Conservation (phyloP, 805 yeast species). For the Kuraishia molischiana region DNA sequence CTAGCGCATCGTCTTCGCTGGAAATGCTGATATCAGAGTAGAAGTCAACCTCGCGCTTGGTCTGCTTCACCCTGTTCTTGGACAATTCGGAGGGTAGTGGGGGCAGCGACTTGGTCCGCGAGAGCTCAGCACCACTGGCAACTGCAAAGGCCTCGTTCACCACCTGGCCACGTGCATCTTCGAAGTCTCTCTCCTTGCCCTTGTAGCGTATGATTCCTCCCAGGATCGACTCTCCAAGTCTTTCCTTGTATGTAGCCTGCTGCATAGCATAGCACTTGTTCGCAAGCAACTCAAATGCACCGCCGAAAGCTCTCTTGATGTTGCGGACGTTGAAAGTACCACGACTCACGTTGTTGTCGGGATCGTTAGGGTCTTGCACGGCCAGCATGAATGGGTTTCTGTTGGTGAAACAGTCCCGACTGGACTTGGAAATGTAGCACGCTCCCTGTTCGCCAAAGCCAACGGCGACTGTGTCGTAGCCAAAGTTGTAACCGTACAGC, state of each 20-base stretch:
- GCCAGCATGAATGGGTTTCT: conserved; percentile 56
- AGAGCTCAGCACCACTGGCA: conserved; percentile 11
- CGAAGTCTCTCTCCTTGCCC: conserved; percentile 69
- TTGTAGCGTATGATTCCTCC: conserved; percentile 72
- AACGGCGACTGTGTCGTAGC: conserved; percentile 70
- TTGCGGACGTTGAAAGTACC: conserved; percentile 76
- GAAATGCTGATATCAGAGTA: conserved; percentile 31
- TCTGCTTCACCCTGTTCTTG: conserved; percentile 20
- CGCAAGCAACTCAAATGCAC: conserved; percentile 72
- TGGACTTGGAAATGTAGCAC: conserved; percentile 48
- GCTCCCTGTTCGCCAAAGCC: conserved; percentile 50
- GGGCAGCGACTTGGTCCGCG: conserved; percentile 13
- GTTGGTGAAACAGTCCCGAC: conserved; percentile 24
- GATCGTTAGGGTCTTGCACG: conserved; percentile 85
- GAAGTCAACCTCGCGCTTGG: conserved; percentile 29
- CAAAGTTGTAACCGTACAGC: conserved; percentile 82
- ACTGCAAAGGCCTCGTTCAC: conserved; percentile 44
- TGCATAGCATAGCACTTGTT: conserved; percentile 71
- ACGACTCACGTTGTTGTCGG: conserved; percentile 73
- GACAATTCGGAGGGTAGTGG: conserved; percentile 22
- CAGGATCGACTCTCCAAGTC: conserved; percentile 64
- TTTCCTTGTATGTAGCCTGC: conserved; percentile 49
- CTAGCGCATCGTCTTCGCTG: conserved; percentile 15
- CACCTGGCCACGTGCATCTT: conserved; percentile 60
- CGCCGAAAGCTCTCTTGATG: conserved; percentile 78